These are phyloP conservation scores for Hypoxylon cercidicola DNA, from an alignment of 495 filamentous ascomycete genomes.

Conservation along the genomic window DNA sequence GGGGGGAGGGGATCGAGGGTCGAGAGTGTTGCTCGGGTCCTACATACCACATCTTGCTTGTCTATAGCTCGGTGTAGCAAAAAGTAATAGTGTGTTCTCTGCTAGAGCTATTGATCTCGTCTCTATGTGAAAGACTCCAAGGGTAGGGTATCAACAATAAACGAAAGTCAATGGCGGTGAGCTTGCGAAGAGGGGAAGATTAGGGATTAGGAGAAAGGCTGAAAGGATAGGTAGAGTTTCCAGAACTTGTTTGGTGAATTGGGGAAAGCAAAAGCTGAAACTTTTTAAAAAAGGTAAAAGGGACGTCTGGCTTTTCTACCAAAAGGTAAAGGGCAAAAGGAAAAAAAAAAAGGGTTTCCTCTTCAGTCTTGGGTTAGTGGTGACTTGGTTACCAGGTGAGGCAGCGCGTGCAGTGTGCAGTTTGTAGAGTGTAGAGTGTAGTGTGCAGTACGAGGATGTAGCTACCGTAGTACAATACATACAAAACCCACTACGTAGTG, in stretches of 20 bases:
- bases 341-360: background rate
- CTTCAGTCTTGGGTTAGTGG: conserved; percentile 22
- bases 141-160: conserved; percentile 36
- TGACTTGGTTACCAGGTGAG: conserved; percentile 37
- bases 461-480: conserved; percentile 20
- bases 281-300: conserved; percentile 36
- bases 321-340: too few relatives aligned
- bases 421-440: too few relatives aligned
- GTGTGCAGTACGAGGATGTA: conserved; percentile 36
- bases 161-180: conserved; percentile 42
- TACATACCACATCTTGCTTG: conserved; percentile 43
- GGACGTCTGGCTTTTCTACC: conserved; percentile 18
- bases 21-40: conserved; percentile 14
- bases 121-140: conserved; percentile 10
- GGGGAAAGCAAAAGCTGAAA: conserved; percentile 19
- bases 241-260: conserved; percentile 31
- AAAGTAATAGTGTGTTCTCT: conserved; percentile 22
- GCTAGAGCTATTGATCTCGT: conserved; percentile 22
- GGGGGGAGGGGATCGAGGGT: conserved; percentile 1
- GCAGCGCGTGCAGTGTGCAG: conserved; percentile 27
- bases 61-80: conserved; percentile 26
- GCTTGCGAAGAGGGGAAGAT: conserved; percentile 46
- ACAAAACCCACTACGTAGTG: conserved; percentile 7
- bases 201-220: too few relatives aligned
- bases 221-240: conserved; percentile 38